Percentiles rank a stretch among this genome's conserved stretches.
phyloP scores from a whole-genome alignment of 495 filamentous ascomycete genomes.

The Astrothelium subdiscretum region DNA sequence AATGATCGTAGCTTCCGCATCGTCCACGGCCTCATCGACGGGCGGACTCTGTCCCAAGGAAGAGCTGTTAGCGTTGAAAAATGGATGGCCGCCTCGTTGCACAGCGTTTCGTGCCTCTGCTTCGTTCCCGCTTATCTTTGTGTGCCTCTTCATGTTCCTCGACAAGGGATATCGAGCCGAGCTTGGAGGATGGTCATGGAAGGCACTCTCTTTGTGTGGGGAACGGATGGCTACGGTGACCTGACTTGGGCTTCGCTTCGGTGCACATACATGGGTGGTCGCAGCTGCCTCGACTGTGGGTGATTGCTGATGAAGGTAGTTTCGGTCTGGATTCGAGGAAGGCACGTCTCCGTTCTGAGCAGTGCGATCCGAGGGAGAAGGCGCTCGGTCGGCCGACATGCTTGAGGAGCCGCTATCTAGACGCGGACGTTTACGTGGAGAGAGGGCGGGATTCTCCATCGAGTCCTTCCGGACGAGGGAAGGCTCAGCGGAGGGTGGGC shows the following conservation, averaged over 20 bases:
- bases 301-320: background rate
- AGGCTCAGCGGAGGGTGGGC: constrained; percentile 13
- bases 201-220: background rate
- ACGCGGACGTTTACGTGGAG: constrained; percentile 50
- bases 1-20: background rate
- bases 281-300: background rate
- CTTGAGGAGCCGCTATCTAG: constrained; percentile 44
- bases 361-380: constrained; percentile 13
- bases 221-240: background rate
- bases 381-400: constrained; percentile 26
- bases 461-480: constrained; percentile 30
- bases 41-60: background rate
- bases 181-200: background rate
- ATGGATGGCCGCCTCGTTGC: background rate
- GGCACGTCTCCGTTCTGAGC: background rate
- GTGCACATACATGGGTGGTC: background rate
- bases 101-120: background rate
- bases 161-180: background rate
- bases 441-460: constrained; percentile 46
- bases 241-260: background rate
- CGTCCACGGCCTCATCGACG: background rate
- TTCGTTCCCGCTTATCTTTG: background rate
- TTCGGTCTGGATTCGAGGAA: background rate
- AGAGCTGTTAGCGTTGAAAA: background rate
- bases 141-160: background rate